Base-by-base conservation (phyloP, 306 rosid species). In the Pachyrhizus erosus region DNA sequence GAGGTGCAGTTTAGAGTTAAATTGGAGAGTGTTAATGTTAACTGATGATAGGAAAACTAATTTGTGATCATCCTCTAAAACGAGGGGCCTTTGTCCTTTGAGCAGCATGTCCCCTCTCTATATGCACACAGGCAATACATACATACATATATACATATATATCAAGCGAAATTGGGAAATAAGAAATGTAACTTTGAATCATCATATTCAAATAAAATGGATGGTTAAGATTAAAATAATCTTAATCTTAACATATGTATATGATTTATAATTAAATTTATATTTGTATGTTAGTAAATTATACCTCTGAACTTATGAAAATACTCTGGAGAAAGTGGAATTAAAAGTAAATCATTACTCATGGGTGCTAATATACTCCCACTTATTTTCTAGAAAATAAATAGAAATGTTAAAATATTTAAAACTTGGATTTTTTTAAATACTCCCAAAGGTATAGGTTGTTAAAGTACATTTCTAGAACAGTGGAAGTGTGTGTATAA, bases 21-120 rank as follows among this genome's bases (percentile, higher is more conserved):
- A n/a, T 66, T 66, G 17, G 72, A 60, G 37, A 33, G 29, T 34
- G 27, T 66, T 62, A 62, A 62, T 34, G 27, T 66, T 62, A 62
- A 62, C 13, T 2, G 20, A 62, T 62, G 6, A 26, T 29, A 14
- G 21, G 11, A 29, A 15, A 29, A 61, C 40, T 61, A 27, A 29
- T 31, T 15, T 29, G 23, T 31, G 42, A 64, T 64, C 42, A 9
- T 33, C 43, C 23, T 64, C 70, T 15, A 29, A 11, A 60, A 60
- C 9, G n/a, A 57, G 14, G 5, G 33, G 18, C 67, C 18, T 24
- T 58, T 58, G n/a, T n/a, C n/a, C n/a, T n/a, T n/a, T 21, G 2
- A 3, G 65, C 33, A 11, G 65, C 65, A 60, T 5, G n/a, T 13
- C 8, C 66, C 12, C 34, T 39, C 48, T 43, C 48, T 1, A 9